Evolutionary conservation across 2,329 filamentous ascomycete species (phyloP).

Genomic region (Tolypocladium amazonense): DNA sequence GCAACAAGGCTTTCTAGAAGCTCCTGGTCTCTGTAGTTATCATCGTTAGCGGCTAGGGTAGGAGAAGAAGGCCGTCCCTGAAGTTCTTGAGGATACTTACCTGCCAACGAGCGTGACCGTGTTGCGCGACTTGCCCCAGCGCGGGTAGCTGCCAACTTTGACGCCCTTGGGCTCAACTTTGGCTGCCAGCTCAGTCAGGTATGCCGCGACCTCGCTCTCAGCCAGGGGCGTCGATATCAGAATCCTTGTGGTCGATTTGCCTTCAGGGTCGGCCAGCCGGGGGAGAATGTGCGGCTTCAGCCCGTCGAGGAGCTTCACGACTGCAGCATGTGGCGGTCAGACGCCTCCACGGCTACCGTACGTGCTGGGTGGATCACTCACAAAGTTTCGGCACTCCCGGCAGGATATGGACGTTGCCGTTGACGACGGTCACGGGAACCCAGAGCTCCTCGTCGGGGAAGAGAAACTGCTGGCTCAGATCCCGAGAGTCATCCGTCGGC

Average conservation of each 20-base stretch:
- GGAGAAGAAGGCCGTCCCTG: background rate
- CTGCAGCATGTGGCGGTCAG: constrained; percentile 17
- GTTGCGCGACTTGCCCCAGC: constrained; percentile 80
- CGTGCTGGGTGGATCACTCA: constrained; percentile 20
- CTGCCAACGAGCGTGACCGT: constrained; percentile 77
- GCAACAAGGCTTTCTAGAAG: constrained; percentile 69
- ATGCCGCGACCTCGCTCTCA: constrained; percentile 77
- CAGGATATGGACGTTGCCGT: constrained; percentile 86
- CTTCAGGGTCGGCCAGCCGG: constrained; percentile 67
- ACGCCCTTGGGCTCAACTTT: constrained; percentile 66
- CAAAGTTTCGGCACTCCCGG: constrained; percentile 81
- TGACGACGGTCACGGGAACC: constrained; percentile 84
- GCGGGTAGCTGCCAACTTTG: constrained; percentile 91
- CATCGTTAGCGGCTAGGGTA: constrained; percentile 6
- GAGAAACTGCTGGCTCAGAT: constrained; percentile 60
- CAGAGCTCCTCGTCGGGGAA: constrained; percentile 76
- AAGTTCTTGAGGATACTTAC: constrained; percentile 15
- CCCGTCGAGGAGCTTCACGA: constrained; percentile 67
- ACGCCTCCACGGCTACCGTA: too few relatives aligned
- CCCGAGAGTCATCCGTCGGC: constrained; percentile 59
- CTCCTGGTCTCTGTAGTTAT: constrained; percentile 47
- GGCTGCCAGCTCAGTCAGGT: constrained; percentile 67
- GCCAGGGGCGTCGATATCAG: constrained; percentile 79
- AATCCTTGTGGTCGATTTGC: constrained; percentile 68
- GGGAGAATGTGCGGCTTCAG: constrained; percentile 61